A percentile compares a stretch with the other conserved stretches of the same genome.
phyloP scores from a whole-genome alignment of 2,329 filamentous ascomycete species.

The Curvularia sp. region DNA sequence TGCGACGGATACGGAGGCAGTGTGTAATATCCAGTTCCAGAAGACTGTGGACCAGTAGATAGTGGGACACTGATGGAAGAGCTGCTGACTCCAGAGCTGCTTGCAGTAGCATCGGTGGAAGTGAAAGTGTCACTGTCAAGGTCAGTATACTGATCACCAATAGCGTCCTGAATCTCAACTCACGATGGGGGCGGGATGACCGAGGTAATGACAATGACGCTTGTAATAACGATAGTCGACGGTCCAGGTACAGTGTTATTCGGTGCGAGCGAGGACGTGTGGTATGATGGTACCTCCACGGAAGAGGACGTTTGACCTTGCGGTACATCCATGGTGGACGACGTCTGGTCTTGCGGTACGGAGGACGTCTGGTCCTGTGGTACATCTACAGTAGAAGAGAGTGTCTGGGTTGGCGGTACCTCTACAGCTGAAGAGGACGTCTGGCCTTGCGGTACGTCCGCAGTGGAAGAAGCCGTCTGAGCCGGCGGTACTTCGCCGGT shows the following conservation, averaged over 20 bases:
- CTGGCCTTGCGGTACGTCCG: too few relatives aligned
- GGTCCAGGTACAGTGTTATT: background rate
- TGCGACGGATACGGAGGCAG: constrained; percentile 1
- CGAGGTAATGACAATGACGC: constrained; percentile 14
- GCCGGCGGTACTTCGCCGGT: too few relatives aligned
- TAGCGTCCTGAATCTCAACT: constrained; percentile 11
- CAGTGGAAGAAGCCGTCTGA: too few relatives aligned
- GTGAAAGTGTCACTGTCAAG: constrained; percentile 15
- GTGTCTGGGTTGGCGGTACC: background rate
- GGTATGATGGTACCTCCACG: constrained; percentile 6
- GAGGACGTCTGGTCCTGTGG: background rate
- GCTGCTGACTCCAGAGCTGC: constrained; percentile 25
- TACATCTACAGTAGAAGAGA: too few relatives aligned
- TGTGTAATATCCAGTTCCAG: constrained; percentile 14
- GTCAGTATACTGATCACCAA: constrained; percentile 6
- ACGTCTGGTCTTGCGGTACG: too few relatives aligned
- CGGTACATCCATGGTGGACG: too few relatives aligned
- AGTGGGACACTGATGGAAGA: constrained; percentile 16
- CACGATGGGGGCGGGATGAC: constrained; percentile 17
- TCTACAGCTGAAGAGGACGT: constrained; percentile 6
- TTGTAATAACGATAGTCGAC: constrained; percentile 16
- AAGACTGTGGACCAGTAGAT: constrained; percentile 15
- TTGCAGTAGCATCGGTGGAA: constrained; percentile 27
- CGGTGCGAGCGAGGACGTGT: constrained; percentile 11
- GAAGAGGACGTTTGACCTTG: constrained; percentile 2